A percentile compares a stretch with the other conserved stretches of the same genome.
Conservation (phyloP, 2,329 filamentous ascomycete genomes). For the Penicillium sp. region DNA sequence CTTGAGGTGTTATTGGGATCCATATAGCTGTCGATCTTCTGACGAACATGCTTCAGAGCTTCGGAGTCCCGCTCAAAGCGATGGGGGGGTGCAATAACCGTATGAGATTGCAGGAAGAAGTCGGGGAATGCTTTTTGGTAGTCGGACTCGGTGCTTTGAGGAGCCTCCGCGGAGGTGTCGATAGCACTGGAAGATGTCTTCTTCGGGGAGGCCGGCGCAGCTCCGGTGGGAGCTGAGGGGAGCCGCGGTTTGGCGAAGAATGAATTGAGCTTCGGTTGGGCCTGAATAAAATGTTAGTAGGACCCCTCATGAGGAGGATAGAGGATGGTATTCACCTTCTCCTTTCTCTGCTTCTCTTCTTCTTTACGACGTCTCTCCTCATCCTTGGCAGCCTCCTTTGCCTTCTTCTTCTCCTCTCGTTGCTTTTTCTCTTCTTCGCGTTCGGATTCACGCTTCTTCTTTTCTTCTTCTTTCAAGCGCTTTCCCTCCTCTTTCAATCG, state of each 20-base stretch:
- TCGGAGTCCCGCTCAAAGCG: constrained; percentile 57
- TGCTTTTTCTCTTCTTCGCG: constrained; percentile 40
- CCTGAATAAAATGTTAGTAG: constrained; percentile 32
- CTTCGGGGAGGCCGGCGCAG: constrained; percentile 28
- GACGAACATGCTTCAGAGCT: constrained; percentile 51
- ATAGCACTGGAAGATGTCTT: constrained; percentile 14
- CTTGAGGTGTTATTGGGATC: constrained; percentile 13
- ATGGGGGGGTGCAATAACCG: constrained; percentile 59
- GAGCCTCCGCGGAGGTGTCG: constrained; percentile 8
- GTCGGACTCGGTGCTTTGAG: constrained; percentile 40
- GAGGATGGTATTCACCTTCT: constrained; percentile 35
- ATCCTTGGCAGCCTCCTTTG: constrained; percentile 39
- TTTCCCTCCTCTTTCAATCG: constrained; percentile 31
- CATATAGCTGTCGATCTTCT: constrained; percentile 45
- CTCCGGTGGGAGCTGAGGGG: constrained; percentile 21
- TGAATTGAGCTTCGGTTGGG: constrained; percentile 49
- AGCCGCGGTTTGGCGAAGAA: constrained; percentile 47
- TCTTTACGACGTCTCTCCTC: constrained; percentile 47
- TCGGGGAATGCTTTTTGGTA: constrained; percentile 72
- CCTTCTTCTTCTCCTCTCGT: constrained; percentile 44
- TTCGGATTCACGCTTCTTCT: constrained; percentile 24
- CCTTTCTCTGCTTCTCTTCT: constrained; percentile 48
- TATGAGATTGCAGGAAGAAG: constrained; percentile 72
- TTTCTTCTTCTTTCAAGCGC: constrained; percentile 25
- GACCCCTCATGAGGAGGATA: background rate